Percentiles rank a stretch among this genome's conserved stretches.
Conservation (phyloP, 305 asterid genomes). For the Coffea humblotiana region DNA sequence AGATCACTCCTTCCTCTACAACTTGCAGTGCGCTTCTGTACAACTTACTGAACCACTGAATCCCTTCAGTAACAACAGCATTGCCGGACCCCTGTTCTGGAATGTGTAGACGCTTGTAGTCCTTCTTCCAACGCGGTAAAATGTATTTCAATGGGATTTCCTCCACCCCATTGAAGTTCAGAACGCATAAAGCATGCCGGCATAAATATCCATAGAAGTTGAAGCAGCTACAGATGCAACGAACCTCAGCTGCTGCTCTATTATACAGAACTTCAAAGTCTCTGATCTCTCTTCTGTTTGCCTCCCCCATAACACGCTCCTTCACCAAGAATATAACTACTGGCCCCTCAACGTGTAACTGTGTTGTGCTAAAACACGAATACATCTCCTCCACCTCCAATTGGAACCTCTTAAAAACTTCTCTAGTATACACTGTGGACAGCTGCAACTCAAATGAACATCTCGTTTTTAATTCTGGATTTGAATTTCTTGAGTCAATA, state of each 20-base stretch:
- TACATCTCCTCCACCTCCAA: slow-evolving; percentile 84
- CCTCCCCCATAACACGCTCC: slow-evolving; percentile 62
- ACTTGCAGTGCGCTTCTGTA: slow-evolving; percentile 70
- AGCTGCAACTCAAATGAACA: slow-evolving; percentile 72
- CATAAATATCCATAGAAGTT: slow-evolving; percentile 80
- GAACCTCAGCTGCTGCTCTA: slow-evolving; percentile 55
- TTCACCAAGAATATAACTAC: slow-evolving; percentile 60
- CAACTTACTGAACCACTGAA: slow-evolving; percentile 49
- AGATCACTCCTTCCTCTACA: slow-evolving; percentile 76
- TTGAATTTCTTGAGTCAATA: slow-evolving; percentile 54
- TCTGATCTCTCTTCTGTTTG: slow-evolving; percentile 61
- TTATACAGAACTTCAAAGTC: slow-evolving; percentile 71
- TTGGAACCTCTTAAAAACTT: slow-evolving; percentile 62
- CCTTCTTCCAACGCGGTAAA: slow-evolving; percentile 69
- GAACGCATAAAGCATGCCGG: slow-evolving; percentile 66
- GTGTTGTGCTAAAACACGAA: slow-evolving; percentile 77
- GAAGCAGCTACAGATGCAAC: slow-evolving; percentile 81
- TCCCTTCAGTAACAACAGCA: slow-evolving; percentile 35
- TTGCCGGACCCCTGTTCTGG: slow-evolving; percentile 31
- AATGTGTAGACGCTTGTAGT: slow-evolving; percentile 48
- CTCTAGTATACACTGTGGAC: slow-evolving; percentile 57
- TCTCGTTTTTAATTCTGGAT: slow-evolving; percentile 61
- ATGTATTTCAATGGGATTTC: slow-evolving; percentile 70
- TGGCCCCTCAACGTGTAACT: slow-evolving; percentile 59
- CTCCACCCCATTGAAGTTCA: slow-evolving; percentile 76